Evolutionary conservation across 164 flowering plant genomes (phyloP).

Genomic region (Aristolochia contorta): DNA sequence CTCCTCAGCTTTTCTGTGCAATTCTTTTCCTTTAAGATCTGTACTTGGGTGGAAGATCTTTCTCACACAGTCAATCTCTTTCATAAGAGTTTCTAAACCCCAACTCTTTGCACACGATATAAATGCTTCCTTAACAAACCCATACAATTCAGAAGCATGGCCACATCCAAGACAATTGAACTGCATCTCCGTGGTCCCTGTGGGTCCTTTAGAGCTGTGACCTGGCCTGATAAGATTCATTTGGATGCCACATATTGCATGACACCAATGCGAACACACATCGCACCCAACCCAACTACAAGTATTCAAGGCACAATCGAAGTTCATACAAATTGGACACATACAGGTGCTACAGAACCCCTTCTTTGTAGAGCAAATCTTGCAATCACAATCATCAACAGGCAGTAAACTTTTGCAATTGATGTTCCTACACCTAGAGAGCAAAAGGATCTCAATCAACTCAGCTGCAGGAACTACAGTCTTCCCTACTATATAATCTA

Average conservation of each 20-base stretch:
- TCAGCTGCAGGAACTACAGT: constrained; percentile 32
- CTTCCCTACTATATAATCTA: constrained; percentile 36
- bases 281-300: constrained; percentile 99
- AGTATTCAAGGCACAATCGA: constrained; percentile 80
- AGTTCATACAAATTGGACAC: constrained; percentile 83
- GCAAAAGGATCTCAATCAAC: constrained; percentile 70
- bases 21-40: constrained; percentile 64
- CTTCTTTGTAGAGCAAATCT: constrained; percentile 70
- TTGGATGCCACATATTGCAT: constrained; percentile 76
- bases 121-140: constrained; percentile 90
- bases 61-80: constrained; percentile 84
- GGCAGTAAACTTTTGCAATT: constrained; percentile 65
- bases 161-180: constrained; percentile 83
- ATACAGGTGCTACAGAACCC: constrained; percentile 94
- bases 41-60: constrained; percentile 68
- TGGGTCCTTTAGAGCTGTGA: constrained; percentile 50
- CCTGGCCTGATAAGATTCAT: constrained; percentile 67
- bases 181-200: constrained; percentile 67
- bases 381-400: constrained; percentile 93
- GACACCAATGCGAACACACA: constrained; percentile 94
- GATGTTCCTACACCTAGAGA: constrained; percentile 58
- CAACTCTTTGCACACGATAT: constrained; percentile 63
- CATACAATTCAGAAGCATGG: constrained; percentile 95
- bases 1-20: constrained; percentile 54
- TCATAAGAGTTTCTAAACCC: constrained; percentile 54